Base-by-base conservation (phyloP, 352 stramenopile species). In the Phytophthora fragariae region DNA sequence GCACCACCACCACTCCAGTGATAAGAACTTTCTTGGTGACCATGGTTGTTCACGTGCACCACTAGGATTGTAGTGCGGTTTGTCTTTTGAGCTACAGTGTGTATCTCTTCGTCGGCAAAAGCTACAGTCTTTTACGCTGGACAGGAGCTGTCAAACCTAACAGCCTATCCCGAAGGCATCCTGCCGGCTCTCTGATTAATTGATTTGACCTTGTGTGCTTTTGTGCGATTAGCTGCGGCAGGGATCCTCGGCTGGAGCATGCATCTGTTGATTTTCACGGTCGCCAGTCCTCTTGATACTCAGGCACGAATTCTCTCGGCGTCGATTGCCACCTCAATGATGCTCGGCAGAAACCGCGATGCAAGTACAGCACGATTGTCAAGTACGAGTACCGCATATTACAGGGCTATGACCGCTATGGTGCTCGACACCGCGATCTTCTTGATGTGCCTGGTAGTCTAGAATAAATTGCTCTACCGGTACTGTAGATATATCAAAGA, bases 111-210 rank as follows among this genome's bases (percentile, higher is more conserved):
- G 10, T 24, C 11, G 50, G 50, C 21, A 56, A 56, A 56, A n/a
- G 3, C 24, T 35, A n/a, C 3, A 11, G 19, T 7, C 35, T 10
- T n/a, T 56, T 35, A 31, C 21, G 10, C 17, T 27, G 46, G 46
- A 17, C 46, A 53, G 3, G n/a, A 53, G 41, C 41, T 49, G 41
- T 41, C 35, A 27, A 6, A n/a, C 15, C 24, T 41, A 12, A 12
- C 17, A 53, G 46, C 46, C 46, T 53, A 53, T 53, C 46, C 46
- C 46, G 46, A 27, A 53, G 46, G 19, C 46, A 53, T 53, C 46
- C 46, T 53, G 12, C 46, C 46, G n/a, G 46, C 46, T 53, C 46
- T 53, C 8, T 24, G 46, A 53, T 53, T 29, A 29, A 53, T 53
- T 53, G 46, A 10, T 53, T 53, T 53, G 37, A 14, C 15, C n/a